Evolutionary conservation across 225 moss, liverwort and hornwort species (phyloP), one percentile per base, ranked within the genome.

Genomic region (Takakia lepidozioides): DNA sequence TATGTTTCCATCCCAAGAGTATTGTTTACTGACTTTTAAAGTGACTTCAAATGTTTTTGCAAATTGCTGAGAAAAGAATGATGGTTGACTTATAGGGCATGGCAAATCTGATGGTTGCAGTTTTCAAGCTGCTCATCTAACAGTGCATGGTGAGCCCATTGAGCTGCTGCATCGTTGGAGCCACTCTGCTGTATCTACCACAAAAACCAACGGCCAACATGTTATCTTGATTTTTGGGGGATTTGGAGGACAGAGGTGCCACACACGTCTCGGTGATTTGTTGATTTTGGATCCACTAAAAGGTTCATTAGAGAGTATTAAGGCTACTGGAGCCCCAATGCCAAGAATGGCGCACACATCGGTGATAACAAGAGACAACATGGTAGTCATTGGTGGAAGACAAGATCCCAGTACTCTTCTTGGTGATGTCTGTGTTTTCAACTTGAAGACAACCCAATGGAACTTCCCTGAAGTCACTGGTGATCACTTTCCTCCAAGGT

Each of bases 361-460:
- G 61, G 56, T 78, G 61, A 35, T 25, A 43, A 62, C 83, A 14
- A 64, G 24, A 42, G 49, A 83, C 29, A 55, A 20, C 46, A 88
- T 88, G 85, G 62, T 93, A 37, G 50, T 93, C 3, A 63, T 93
- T 41, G 92, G 88, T 14, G 92, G 92, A 44, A 75, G 92, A 73
- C 54, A 54, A 44, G 85, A 82, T 55, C 92, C 92, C 17, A 70
- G 62, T 46, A 71, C 79, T 53, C 62, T 74, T 36, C 72, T 93
- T 36, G 71, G 71, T 46, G 73, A 70, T 49, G 78, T 93, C 43
- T 73, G 70, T 43, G 75, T 85, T 46, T 78, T 93, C 25, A 71
- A 85, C 64, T n/a, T 88, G 21, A 65, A 60, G 56, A 49, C 65
- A 5, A 60, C 73, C 30, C 29, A 70, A 1, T 93, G 92, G 92